These are phyloP conservation scores for Colletotrichum noveboracense DNA, from an alignment of 2,329 filamentous ascomycete species.

Conservation along the genomic window DNA sequence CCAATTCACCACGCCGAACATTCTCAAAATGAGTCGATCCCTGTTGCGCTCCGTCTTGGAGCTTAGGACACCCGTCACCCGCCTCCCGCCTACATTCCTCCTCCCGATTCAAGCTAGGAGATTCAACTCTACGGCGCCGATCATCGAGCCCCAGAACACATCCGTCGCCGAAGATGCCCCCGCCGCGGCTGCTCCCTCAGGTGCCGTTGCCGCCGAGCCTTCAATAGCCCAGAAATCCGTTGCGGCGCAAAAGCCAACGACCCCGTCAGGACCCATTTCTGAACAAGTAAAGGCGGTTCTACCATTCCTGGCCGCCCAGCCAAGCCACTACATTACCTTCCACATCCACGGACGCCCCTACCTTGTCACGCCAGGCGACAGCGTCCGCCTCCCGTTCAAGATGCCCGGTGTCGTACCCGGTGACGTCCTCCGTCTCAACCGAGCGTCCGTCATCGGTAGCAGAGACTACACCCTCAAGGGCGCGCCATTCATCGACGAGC, in stretches of 20 bases:
- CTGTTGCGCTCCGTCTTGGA: constrained; percentile 69
- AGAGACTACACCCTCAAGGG: constrained; percentile 91
- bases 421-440: constrained; percentile 86
- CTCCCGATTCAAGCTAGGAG: constrained; percentile 35
- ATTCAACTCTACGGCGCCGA: constrained; percentile 56
- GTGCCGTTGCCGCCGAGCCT: not conserved
- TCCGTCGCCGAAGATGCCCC: constrained; percentile 14
- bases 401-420: constrained; percentile 80
- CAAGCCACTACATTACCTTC: constrained; percentile 77
- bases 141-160: constrained; percentile 43
- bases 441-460: constrained; percentile 81
- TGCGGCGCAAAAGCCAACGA: not conserved
- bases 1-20: not conserved
- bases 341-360: constrained; percentile 83
- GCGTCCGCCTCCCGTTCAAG: constrained; percentile 77
- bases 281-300: constrained; percentile 66
- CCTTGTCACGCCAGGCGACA: constrained; percentile 78
- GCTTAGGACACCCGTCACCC: constrained; percentile 52
- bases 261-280: constrained; percentile 48
- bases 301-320: constrained; percentile 75
- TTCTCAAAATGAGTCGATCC: constrained; percentile 57
- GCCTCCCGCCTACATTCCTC: constrained; percentile 37
- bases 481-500: constrained; percentile 80
- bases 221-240: not conserved
- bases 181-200: constrained; percentile 10